Base-by-base conservation (phyloP, 371 early-diverging fungal genomes). In the Mortierella sp. region DNA sequence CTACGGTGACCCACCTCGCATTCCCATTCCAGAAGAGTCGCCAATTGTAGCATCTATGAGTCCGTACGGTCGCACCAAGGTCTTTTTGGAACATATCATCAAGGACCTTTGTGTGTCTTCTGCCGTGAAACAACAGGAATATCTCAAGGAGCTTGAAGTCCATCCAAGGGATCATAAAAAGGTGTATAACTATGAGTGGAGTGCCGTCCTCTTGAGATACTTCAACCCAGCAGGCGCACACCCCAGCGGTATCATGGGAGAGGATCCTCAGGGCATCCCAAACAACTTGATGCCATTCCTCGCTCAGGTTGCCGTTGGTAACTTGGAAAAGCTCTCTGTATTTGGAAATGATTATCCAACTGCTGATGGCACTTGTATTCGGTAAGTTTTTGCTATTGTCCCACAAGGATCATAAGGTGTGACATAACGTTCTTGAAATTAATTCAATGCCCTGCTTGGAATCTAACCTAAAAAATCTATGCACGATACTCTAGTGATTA, bases 221-320 rank as follows among this genome's bases (percentile, higher is more conserved):
- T 97, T 97, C 68, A 97, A 97, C 86, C 97, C 97, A 32, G 92
- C 94, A 1, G 94, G 95, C 61, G 97, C 97, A 1, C 97, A 96
- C 83, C 88, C 91, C 36, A 92, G 93, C 36, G 97, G 96, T 45
- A 86, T 88, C 67, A 91, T 97, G 87, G 97, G 97, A 66, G 97
- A 97, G 76, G 92, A 94, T 74, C 95, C 95, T 21, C 86, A 85
- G 69, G 94, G 93, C 74, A 83, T 92, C 33, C 96, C 97, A 38
- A 92, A 93, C 86, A 97, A 97, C 84, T 87, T 97, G 70, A 94
- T 97, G 93, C 97, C 97, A 33, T 94, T 87, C 83, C 83, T 97
- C 36, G 85, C 94, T 48, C 94, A 96, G 83, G 95, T 96, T 6
- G 93, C 93, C 47, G 84, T 93, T 48, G 95, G 95, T 66, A 89